Evolutionary conservation across 1,284 basidiomycete genomes (phyloP).

Genomic region (Naganishia sp.): DNA sequence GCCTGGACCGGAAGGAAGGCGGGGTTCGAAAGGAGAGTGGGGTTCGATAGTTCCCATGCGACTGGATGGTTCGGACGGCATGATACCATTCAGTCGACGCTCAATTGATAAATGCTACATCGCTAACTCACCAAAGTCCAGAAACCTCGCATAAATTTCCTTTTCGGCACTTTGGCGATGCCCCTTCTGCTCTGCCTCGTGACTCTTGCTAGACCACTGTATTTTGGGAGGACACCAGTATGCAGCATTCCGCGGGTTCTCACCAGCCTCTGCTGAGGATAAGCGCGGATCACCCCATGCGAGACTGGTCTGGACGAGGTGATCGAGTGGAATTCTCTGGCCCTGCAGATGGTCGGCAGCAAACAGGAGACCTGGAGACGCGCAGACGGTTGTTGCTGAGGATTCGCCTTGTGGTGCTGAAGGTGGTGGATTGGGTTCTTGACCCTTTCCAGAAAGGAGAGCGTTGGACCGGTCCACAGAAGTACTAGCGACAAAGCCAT

Average conservation of each 20-base stretch:
- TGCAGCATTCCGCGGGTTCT: background rate
- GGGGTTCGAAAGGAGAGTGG: background rate
- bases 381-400: background rate
- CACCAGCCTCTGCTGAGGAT: background rate
- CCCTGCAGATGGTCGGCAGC: background rate
- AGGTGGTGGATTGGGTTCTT: no score
- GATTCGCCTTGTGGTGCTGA: background rate
- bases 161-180: constrained; percentile 1
- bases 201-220: constrained; percentile 7
- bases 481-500: no score
- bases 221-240: constrained; percentile 11
- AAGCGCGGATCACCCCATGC: background rate
- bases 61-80: background rate
- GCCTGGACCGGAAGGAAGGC: no score
- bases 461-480: no score
- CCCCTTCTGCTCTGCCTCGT: constrained; percentile 1
- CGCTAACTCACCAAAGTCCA: constrained; percentile 8
- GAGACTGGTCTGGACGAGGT: constrained; percentile 9
- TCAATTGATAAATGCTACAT: background rate
- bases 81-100: no score
- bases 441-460: no score
- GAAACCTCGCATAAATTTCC: constrained; percentile 19
- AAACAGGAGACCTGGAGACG: no score
- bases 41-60: background rate
- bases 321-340: constrained; percentile 18